Base-by-base conservation (phyloP, 2,329 filamentous ascomycete genomes). In the Dryadomyces sulphureus region DNA sequence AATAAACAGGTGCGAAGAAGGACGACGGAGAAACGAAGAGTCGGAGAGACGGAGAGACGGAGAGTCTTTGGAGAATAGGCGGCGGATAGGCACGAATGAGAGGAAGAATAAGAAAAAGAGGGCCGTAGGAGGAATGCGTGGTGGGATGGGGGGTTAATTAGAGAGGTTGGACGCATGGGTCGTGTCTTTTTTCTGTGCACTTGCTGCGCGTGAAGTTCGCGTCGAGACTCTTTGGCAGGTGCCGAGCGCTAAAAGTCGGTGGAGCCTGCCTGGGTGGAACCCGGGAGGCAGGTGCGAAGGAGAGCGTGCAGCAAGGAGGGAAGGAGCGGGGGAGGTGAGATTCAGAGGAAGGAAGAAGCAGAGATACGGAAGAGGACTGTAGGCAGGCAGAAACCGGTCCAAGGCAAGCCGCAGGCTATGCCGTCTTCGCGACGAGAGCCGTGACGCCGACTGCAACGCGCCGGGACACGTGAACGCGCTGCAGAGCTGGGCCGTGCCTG, bases 401-500 rank as follows among this genome's bases (percentile, higher is more conserved):
- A 44, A 43, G 39, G 30, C 19, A 43, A 19, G 19, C 39, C 24
- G 25, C 35, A 11, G n/a, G n/a, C n/a, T n/a, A n/a, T n/a, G n/a
- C n/a, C n/a, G n/a, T n/a, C n/a, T n/a, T n/a, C n/a, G n/a, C n/a
- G n/a, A n/a, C n/a, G n/a, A n/a, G n/a, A n/a, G n/a, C n/a, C n/a
- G n/a, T n/a, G n/a, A n/a, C n/a, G n/a, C n/a, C n/a, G n/a, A n/a
- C n/a, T n/a, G n/a, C n/a, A n/a, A 50, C 50, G 52, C 52, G 52
- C 51, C 50, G 39, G 44, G 32, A 53, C 52, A 54, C 52, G 51
- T 53, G 53, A 50, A 53, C 49, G 52, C 50, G 48, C 45, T 44
- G 19, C n/a, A 34, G 32, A 19, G 34, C 34, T 36, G 34, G 34
- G 16, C 34, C 17, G 34, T 36, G 11, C 34, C 16, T 36, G 34